Percentiles rank a stretch among this genome's conserved stretches.
Evolutionary conservation across 176 grass and related monocot species (phyloP).

Genomic region (Raddia distichophylla): DNA sequence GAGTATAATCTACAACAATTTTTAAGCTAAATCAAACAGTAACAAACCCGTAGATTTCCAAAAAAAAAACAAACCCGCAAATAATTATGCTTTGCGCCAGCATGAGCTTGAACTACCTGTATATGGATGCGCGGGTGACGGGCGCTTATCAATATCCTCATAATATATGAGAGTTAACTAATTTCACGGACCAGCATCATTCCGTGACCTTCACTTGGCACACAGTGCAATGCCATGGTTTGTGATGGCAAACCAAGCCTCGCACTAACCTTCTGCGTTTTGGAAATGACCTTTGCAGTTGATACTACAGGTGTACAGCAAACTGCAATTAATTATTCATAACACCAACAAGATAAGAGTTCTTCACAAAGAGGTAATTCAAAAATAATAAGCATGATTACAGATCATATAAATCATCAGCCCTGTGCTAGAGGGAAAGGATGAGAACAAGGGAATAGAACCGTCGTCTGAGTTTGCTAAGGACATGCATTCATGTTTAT

Average conservation of each 20-base stretch:
- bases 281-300: not conserved
- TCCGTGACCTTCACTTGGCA: not conserved
- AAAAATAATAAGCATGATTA: conserved; percentile 1
- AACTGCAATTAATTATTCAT: not conserved
- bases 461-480: not conserved
- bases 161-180: too few relatives aligned
- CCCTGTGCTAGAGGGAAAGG: not conserved
- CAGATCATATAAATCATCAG: not conserved
- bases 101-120: too few relatives aligned
- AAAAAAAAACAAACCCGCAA: too few relatives aligned
- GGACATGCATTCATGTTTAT: not conserved
- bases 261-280: not conserved
- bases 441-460: too few relatives aligned
- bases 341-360: not conserved
- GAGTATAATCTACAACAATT: too few relatives aligned
- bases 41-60: too few relatives aligned
- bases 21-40: too few relatives aligned
- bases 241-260: not conserved
- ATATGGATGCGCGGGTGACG: too few relatives aligned
- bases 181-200: not conserved
- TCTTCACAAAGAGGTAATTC: not conserved
- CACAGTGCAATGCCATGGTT: not conserved
- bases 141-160: too few relatives aligned
- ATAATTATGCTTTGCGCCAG: too few relatives aligned
- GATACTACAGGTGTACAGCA: not conserved